Evolutionary conservation across 164 flowering plant species (phyloP), one percentile per base, ranked within the genome.

Genomic region (Hamamelis virginiana): DNA sequence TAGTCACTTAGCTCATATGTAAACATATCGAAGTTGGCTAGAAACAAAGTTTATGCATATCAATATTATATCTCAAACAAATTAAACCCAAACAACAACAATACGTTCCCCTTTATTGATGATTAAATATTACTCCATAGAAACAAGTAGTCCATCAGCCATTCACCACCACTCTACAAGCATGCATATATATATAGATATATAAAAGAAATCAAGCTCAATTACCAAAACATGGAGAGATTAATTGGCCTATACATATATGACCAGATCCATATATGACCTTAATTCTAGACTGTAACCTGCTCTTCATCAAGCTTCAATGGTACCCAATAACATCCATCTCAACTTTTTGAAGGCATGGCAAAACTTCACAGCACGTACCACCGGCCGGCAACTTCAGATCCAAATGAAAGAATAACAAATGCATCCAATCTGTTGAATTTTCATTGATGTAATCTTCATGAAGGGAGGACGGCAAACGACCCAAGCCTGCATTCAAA

Each of bases 321-420:
- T 43, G 66, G 33, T 22, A 45, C 10, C 48, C 1, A 27, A 25
- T 22, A 46, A 47, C 23, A 64, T 47, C 38, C 21, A 23, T 47
- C 56, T 25, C n/a, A n/a, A 22, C 3, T 23, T n/a, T 15, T 22
- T 64, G 41, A 16, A 64, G 67, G 19, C 56, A 56, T 22, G 60
- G 16, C 60, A 57, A 16, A 18, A 57, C 11, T 33, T 60, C 33
- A 9, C 9, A 38, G 45, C 28, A 9, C 43, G 14, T 14, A 14
- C 14, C 41, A 27, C 21, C 10, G 9, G 62, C 45, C 2, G 4
- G 21, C 9, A n/a, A 25, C 26, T 18, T 22, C 27, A 19, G 26
- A 65, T n/a, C 53, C 27, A 25, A 66, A 72, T 56, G 70, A 72
- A 72, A 66, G 67, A 73, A 67, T 67, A 62, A 55, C 27, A 27